Conservation (phyloP, 805 yeast genomes). For the Yarrowia sp. region DNA sequence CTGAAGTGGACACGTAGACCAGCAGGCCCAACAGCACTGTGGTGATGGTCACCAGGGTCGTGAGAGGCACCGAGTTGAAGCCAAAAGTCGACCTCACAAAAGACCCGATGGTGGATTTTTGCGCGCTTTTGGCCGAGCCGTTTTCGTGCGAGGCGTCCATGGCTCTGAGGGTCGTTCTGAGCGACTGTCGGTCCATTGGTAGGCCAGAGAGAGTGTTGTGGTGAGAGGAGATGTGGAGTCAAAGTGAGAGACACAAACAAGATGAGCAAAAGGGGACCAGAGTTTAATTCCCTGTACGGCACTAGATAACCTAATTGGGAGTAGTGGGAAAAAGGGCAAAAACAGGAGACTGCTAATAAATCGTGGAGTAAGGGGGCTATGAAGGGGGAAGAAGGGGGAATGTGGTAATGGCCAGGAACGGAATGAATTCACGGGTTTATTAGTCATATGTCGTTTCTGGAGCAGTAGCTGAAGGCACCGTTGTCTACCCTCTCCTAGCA, state of each 20-base stretch:
- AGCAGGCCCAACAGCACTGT: slow-evolving; percentile 20
- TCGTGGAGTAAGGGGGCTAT: not conserved
- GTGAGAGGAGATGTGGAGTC: not conserved
- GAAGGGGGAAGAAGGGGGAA: too few species aligned
- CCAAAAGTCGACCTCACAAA: slow-evolving; percentile 24
- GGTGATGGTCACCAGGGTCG: slow-evolving; percentile 7
- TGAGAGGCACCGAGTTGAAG: slow-evolving; percentile 26
- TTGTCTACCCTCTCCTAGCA: not conserved
- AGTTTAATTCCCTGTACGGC: slow-evolving; percentile 16
- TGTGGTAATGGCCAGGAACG: not conserved
- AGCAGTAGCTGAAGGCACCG: not conserved
- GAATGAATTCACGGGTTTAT: not conserved
- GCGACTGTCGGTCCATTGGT: slow-evolving; percentile 42
- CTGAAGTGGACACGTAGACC: slow-evolving; percentile 16
- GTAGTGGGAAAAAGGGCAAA: not conserved
- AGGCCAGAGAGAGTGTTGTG: not conserved
- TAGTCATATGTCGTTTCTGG: not conserved
- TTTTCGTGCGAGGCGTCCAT: slow-evolving; percentile 19
- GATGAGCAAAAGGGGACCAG: slow-evolving; percentile 32
- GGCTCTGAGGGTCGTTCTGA: slow-evolving; percentile 31
- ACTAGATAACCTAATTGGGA: slow-evolving; percentile 31
- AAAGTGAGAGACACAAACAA: not conserved
- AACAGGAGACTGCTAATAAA: too few species aligned
- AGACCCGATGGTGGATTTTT: slow-evolving; percentile 17
- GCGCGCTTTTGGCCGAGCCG: slow-evolving; percentile 30